Conservation (phyloP, 2,329 filamentous ascomycete species). For the Leptoxyphium fumago region DNA sequence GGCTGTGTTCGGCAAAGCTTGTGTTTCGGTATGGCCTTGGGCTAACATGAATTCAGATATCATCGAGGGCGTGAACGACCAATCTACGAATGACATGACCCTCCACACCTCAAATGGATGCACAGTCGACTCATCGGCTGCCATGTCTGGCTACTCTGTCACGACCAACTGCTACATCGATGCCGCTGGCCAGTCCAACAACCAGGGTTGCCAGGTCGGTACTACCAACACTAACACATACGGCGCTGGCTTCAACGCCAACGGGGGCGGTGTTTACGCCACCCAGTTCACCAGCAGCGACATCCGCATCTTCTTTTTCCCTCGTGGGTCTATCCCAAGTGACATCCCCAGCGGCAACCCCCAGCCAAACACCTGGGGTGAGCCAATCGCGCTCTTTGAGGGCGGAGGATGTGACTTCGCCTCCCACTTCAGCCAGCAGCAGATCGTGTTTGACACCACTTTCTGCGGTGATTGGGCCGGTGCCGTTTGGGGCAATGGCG, state of each 20-base stretch:
- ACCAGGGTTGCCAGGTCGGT: slow-evolving; percentile 24
- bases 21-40: background rate
- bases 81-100: slow-evolving; percentile 20
- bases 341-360: slow-evolving; percentile 35
- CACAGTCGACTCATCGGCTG: slow-evolving; percentile 39
- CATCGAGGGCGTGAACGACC: slow-evolving; percentile 25
- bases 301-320: slow-evolving; percentile 24
- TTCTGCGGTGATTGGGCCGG: slow-evolving; percentile 29
- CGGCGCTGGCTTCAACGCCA: slow-evolving; percentile 21
- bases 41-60: slow-evolving; percentile 15
- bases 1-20: background rate
- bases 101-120: slow-evolving; percentile 22
- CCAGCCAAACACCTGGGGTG: slow-evolving; percentile 48
- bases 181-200: slow-evolving; percentile 26
- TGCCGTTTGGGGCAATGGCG: slow-evolving; percentile 14
- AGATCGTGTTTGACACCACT: slow-evolving; percentile 51
- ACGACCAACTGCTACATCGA: slow-evolving; percentile 17
- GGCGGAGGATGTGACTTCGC: slow-evolving; percentile 22
- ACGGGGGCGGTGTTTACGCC: slow-evolving; percentile 32
- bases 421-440: slow-evolving; percentile 19
- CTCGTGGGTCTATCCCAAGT: slow-evolving; percentile 18
- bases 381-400: slow-evolving; percentile 48
- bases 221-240: slow-evolving; percentile 33
- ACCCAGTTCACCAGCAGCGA: slow-evolving; percentile 16
- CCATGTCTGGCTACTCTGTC: slow-evolving; percentile 44